Evolutionary conservation across 208 protist genomes (phyloP).

Genomic region (Wallacemonas rigidus): DNA sequence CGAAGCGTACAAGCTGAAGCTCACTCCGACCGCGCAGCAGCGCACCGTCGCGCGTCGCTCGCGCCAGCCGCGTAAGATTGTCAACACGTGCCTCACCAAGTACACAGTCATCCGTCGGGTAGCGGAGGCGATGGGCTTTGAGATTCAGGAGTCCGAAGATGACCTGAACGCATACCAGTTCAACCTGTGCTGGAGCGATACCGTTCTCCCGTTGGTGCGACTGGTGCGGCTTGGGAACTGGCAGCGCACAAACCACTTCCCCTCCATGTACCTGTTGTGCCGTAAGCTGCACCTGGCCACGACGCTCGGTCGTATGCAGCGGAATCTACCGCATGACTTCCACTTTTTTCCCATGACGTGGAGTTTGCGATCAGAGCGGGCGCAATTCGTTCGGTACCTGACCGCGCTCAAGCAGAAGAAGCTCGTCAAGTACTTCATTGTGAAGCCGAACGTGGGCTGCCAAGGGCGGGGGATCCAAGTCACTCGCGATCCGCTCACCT

Average conservation of each 20-base stretch:
- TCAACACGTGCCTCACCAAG: slow-evolving; percentile 81
- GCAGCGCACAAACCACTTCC: slow-evolving; percentile 97
- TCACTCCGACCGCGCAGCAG: slow-evolving; percentile 29
- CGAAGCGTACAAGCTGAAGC: slow-evolving; percentile 45
- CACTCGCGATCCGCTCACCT: slow-evolving; percentile 79
- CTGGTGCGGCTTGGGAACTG: slow-evolving; percentile 89
- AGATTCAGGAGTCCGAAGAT: slow-evolving; percentile 74
- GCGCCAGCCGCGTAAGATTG: slow-evolving; percentile 49
- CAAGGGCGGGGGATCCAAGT: slow-evolving; percentile 95
- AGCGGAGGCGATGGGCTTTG: slow-evolving; percentile 74
- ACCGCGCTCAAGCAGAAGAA: slow-evolving; percentile 47
- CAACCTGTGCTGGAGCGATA: slow-evolving; percentile 95
- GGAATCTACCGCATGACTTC: slow-evolving; percentile 84
- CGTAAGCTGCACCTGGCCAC: slow-evolving; percentile 93
- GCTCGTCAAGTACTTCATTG: slow-evolving; percentile 90
- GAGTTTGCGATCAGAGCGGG: slow-evolving; percentile 79
- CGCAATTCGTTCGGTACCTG: slow-evolving; percentile 73
- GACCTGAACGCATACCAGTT: slow-evolving; percentile 88
- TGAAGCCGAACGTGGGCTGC: slow-evolving; percentile 94
- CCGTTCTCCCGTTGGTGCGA: slow-evolving; percentile 84
- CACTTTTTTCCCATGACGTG: slow-evolving; percentile 92
- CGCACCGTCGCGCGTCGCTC: slow-evolving; percentile 30
- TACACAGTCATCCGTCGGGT: slow-evolving; percentile 82
- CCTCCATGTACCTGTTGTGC: slow-evolving; percentile 93
- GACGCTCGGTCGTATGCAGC: slow-evolving; percentile 87